Evolutionary conservation across 2,329 filamentous ascomycete genomes (phyloP).

Genomic region (Teratosphaeria zuluensis): DNA sequence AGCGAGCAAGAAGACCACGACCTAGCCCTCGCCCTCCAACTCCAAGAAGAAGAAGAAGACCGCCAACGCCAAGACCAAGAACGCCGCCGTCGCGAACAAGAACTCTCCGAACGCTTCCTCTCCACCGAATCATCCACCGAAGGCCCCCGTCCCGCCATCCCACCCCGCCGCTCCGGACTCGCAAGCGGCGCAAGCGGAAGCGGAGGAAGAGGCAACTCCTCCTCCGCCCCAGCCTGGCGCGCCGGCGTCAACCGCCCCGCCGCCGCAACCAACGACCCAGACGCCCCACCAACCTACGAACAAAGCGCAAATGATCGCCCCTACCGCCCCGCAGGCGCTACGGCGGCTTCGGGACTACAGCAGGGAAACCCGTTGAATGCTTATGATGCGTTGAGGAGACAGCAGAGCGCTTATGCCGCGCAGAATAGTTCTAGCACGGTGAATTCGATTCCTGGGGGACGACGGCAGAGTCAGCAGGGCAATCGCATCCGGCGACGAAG

Average conservation of each 20-base stretch:
- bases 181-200: neutral
- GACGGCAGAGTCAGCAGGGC: conserved; percentile 5
- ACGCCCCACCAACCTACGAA: conserved; percentile 56
- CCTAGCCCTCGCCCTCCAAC: conserved; percentile 76
- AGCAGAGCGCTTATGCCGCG: conserved; percentile 16
- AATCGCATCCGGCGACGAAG: conserved; percentile 11
- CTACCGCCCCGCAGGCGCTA: conserved; percentile 33
- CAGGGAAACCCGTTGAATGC: conserved; percentile 26
- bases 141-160: conserved; percentile 16
- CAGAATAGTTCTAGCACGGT: conserved; percentile 9
- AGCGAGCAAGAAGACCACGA: conserved; percentile 75
- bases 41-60: conserved; percentile 90
- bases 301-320: conserved; percentile 49
- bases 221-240: conserved; percentile 2
- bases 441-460: conserved; percentile 3
- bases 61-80: conserved; percentile 51
- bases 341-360: conserved; percentile 11
- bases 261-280: conserved; percentile 34
- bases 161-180: conserved; percentile 10
- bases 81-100: conserved; percentile 55
- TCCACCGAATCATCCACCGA: conserved; percentile 39
- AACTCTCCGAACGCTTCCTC: conserved; percentile 61
- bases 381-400: conserved; percentile 22
- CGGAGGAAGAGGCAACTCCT: neutral
- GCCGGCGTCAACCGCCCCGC: conserved; percentile 9